Evolutionary conservation across 1,139 yeast species (phyloP).

Genomic region (Diutina rugosa): DNA sequence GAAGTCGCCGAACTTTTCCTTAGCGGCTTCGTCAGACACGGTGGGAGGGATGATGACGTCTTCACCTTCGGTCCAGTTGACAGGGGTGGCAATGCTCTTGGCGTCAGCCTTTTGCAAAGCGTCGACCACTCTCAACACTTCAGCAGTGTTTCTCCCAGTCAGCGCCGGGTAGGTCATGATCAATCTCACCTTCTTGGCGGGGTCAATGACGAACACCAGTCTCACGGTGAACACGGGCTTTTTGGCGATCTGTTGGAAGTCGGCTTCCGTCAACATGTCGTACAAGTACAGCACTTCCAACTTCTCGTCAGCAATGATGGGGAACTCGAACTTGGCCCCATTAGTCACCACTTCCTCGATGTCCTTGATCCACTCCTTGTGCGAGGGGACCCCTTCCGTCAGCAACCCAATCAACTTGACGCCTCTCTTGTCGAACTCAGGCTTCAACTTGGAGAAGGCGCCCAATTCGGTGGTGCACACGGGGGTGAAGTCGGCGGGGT

Average conservation of each 20-base stretch:
- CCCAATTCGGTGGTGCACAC: slow-evolving; percentile 93
- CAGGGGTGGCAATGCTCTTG: slow-evolving; percentile 75
- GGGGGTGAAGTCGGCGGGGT: slow-evolving; percentile 92
- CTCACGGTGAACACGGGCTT: slow-evolving; percentile 63
- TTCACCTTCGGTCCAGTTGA: slow-evolving; percentile 61
- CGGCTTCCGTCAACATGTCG: slow-evolving; percentile 88
- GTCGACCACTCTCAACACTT: slow-evolving; percentile 76
- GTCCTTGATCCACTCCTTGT: slow-evolving; percentile 74
- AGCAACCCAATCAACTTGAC: slow-evolving; percentile 80
- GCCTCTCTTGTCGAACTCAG: slow-evolving; percentile 68
- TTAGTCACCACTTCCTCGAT: slow-evolving; percentile 61
- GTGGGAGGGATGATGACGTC: slow-evolving; percentile 86
- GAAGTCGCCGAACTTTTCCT: slow-evolving; percentile 70
- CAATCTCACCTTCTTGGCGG: slow-evolving; percentile 71
- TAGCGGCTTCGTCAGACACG: slow-evolving; percentile 69
- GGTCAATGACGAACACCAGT: slow-evolving; percentile 82
- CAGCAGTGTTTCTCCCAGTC: slow-evolving; percentile 82
- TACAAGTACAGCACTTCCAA: slow-evolving; percentile 72
- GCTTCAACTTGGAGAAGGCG: slow-evolving; percentile 75
- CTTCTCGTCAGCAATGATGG: slow-evolving; percentile 75
- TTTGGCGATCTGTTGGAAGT: slow-evolving; percentile 60
- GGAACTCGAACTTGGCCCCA: slow-evolving; percentile 64
- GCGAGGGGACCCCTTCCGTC: slow-evolving; percentile 67
- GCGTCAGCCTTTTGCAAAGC: slow-evolving; percentile 74
- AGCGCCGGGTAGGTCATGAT: slow-evolving; percentile 82